Base-by-base conservation (phyloP, 2,329 filamentous ascomycete species). In the Pleoardoris graminearum region DNA sequence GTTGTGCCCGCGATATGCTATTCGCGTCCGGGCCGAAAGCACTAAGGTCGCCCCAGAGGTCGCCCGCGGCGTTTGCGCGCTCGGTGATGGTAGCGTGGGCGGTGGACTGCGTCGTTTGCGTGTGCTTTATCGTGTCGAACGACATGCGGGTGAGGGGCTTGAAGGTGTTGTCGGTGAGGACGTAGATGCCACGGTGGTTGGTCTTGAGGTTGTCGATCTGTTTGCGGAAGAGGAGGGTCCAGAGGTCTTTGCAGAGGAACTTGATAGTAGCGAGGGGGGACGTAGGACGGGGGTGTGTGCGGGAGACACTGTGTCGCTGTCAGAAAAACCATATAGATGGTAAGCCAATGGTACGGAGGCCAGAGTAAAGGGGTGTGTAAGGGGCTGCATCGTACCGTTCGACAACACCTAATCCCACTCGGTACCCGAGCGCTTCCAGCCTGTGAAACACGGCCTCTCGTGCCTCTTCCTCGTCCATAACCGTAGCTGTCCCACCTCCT, bases 151-250 rank as follows among this genome's bases (percentile, higher is more conserved):
- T 83, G 61, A 99, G 87, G 0, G 93, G 92, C 43, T 90, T 87
- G 77, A 99, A 99, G 8, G 87, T 80, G 70, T 91, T 91, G 76
- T 99, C 94, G 12, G 93, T 97, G 47, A 99, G 79, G 37, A 99
- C 94, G 74, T 97, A 99, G 62, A 97, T 91, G 45, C 94, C 94
- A 16, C 94, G 81, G 72, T 99, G 94, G 70, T 99, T 99, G 7
- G 94, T 99, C 77, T 99, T 99, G 41, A 99, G 81, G 72, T 99
- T 99, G 75, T 99, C 94, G 68, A 99, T 90, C 74, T 97, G 95
- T 76, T 99, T 99, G 71, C 90, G 84, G 75, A 97, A 99, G 14
- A 97, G 84, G 17, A 97, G 81, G 29, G 86, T 91, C 94, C 94
- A 99, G 38, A 99, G 81, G 73, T 99, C 94, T 79, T 99, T 99